These are phyloP conservation scores for Yarrowia sp. DNA, from an alignment of 805 yeast species.

Conservation along the genomic window DNA sequence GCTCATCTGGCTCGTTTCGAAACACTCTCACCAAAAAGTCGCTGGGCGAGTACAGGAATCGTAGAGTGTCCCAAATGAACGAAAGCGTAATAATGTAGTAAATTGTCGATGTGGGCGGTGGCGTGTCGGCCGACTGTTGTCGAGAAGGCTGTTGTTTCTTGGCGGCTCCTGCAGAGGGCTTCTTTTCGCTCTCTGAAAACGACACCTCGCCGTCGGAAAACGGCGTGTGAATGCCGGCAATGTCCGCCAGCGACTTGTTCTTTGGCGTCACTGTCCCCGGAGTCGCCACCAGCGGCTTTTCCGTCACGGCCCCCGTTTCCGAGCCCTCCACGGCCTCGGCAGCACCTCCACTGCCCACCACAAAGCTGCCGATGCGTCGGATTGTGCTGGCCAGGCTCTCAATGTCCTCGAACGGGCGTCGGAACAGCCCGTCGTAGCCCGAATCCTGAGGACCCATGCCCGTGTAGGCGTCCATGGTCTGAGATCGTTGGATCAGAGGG, in stretches of 20 bases:
- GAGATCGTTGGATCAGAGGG: conserved; percentile 5
- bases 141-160: neutral
- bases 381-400: conserved; percentile 24
- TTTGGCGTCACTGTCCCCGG: conserved; percentile 3
- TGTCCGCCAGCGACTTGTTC: neutral
- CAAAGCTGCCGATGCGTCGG: conserved; percentile 3
- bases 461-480: conserved; percentile 22
- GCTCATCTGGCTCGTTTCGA: conserved; percentile 20
- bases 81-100: conserved; percentile 12
- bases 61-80: conserved; percentile 20
- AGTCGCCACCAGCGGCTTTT: neutral
- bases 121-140: neutral
- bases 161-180: neutral
- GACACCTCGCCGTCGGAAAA: conserved; percentile 18
- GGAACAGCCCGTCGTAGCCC: conserved; percentile 19
- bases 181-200: conserved; percentile 4
- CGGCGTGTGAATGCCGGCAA: neutral
- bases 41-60: neutral
- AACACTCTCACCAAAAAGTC: conserved; percentile 10
- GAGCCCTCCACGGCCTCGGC: neutral
- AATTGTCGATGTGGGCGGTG: neutral
- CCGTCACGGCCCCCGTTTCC: neutral
- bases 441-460: conserved; percentile 16
- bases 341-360: conserved; percentile 3
- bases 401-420: conserved; percentile 14